Evolutionary conservation across 192 early-diverging fungal genomes (phyloP).

Genomic region (Dispira parvispora): DNA sequence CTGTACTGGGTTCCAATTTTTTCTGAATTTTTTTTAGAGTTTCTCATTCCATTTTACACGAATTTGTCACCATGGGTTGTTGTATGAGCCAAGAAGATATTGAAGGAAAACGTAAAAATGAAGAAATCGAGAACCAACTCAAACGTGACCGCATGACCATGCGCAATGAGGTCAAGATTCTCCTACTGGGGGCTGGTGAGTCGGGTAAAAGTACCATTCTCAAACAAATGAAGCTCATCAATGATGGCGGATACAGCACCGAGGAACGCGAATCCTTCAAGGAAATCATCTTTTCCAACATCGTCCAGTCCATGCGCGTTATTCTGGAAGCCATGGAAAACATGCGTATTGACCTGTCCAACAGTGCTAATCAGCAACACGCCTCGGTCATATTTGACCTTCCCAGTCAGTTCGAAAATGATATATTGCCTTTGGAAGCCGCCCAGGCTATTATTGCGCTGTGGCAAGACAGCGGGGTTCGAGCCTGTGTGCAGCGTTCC

Average conservation of each 20-base stretch:
- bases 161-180: conserved; percentile 92
- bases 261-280: conserved; percentile 87
- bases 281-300: conserved; percentile 92
- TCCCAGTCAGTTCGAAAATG: conserved; percentile 77
- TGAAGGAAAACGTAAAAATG: conserved; percentile 69
- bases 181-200: conserved; percentile 80
- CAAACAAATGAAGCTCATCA: conserved; percentile 98
- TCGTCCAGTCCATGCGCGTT: conserved; percentile 88
- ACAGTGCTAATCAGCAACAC: conserved; percentile 51
- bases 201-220: conserved; percentile 95
- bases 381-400: conserved; percentile 58
- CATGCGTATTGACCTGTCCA: conserved; percentile 56
- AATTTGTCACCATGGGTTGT: conserved; percentile 61
- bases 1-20: too few species aligned
- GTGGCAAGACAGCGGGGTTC: conserved; percentile 73
- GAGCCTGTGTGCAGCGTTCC: conserved; percentile 59
- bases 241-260: conserved; percentile 79
- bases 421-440: conserved; percentile 63
- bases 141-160: conserved; percentile 60
- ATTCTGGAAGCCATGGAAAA: conserved; percentile 88
- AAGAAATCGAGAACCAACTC: conserved; percentile 83
- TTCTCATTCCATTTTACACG: too few species aligned
- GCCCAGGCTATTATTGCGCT: conserved; percentile 63
- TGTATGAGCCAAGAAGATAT: conserved; percentile 69
- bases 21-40: too few species aligned